A percentile compares a stretch with the other conserved stretches of the same genome.
Conservation (phyloP, 164 flowering plant species). For the Echeveria elegans region DNA sequence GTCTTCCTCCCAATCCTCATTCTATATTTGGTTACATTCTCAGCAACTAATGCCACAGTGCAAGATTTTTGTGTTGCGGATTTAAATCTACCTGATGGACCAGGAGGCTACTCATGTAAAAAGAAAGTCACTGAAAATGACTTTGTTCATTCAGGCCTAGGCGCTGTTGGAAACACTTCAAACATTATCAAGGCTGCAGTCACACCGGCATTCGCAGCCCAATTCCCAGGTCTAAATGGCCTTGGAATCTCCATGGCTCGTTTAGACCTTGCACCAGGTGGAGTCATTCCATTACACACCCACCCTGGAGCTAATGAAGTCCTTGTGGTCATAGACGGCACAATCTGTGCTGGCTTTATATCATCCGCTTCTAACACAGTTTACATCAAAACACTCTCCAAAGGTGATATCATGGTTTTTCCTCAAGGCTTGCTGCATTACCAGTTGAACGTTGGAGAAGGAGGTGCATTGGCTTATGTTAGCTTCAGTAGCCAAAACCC, state of each 20-base stretch:
- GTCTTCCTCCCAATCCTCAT: slow-evolving; percentile 14
- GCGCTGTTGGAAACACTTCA: slow-evolving; percentile 52
- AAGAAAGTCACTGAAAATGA: slow-evolving; percentile 41
- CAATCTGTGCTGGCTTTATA: slow-evolving; percentile 45
- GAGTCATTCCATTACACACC: slow-evolving; percentile 74
- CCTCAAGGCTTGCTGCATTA: slow-evolving; percentile 61
- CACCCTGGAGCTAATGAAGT: slow-evolving; percentile 46
- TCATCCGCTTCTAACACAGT: slow-evolving; percentile 27
- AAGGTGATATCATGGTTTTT: slow-evolving; percentile 51
- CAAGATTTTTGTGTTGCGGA: slow-evolving; percentile 88
- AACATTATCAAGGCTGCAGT: slow-evolving; percentile 69
- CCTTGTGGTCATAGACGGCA: slow-evolving; percentile 33
- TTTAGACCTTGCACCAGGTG: slow-evolving; percentile 48
- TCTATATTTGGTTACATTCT: slow-evolving; percentile 18
- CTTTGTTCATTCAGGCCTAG: slow-evolving; percentile 54
- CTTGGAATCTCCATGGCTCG: slow-evolving; percentile 68
- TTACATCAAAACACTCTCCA: slow-evolving; percentile 31
- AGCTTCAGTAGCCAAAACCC: slow-evolving; percentile 51
- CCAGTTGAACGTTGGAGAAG: slow-evolving; percentile 37
- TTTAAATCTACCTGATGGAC: slow-evolving; percentile 29
- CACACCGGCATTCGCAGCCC: slow-evolving; percentile 52
- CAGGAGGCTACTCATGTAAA: slow-evolving; percentile 76
- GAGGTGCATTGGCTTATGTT: slow-evolving; percentile 29
- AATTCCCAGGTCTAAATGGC: slow-evolving; percentile 68
- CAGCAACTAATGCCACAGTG: slow-evolving; percentile 24